Evolutionary conservation across 2,329 filamentous ascomycete species (phyloP), one percentile per base, ranked within the genome.

Genomic region (Pseudocercospora macadamiae): DNA sequence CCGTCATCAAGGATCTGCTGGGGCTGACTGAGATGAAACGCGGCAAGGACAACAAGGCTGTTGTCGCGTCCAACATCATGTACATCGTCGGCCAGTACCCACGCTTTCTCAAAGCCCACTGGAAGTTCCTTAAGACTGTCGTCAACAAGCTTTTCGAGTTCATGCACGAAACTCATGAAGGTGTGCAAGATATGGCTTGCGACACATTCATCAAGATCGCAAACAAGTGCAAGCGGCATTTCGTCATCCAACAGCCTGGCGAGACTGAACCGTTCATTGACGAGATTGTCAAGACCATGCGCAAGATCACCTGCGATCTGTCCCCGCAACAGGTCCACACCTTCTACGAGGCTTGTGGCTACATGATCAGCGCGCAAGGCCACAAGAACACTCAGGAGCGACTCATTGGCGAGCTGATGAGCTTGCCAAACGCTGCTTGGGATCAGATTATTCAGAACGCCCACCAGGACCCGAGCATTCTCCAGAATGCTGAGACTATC

Each of bases 191-290:
- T 77, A 99, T 99, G 96, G 95, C 95, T 70, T 99, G 95, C 75
- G 96, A 99, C 77, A 99, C 95, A 0, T 99, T 99, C 71, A 99
- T 99, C 79, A 99, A 99, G 82, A 99, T 99, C 73, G 96, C 95
- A 23, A 93, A 96, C 75, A 96, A 97, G 76, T 99, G 95, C 79
- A 90, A 95, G 73, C 88, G 95, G 57, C 96, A 99, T 76, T 99
- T 99, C 74, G 95, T 99, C 62, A 93, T 93, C 14, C 83, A 96
- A 30, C 95, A 99, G 75, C 91, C 93, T 18, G 95, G 92, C 63
- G 95, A 99, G 80, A 88, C 81, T 54, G 95, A 99, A 75, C 91
- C 95, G 0, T 99, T 99, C 73, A 99, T 99, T 63, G 95, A 99
- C 73, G 95, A 99, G 79, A 99, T 99, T 68, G 93, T 99, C 51